phyloP scores from a whole-genome alignment of 257 asterid genomes.

The Capsicum pubescens region DNA sequence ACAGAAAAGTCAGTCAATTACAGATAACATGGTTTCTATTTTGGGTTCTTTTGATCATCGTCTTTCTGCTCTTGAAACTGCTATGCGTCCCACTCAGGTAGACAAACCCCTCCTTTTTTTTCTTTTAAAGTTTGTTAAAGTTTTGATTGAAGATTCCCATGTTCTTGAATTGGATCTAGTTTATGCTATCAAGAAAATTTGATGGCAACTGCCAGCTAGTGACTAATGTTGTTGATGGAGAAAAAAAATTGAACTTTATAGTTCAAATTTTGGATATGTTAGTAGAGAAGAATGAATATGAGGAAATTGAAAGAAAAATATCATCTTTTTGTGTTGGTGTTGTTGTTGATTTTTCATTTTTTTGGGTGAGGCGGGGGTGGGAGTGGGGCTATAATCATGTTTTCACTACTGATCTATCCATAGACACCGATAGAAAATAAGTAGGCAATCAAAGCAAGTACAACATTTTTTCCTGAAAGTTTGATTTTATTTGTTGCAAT shows the following conservation, averaged over 20 bases:
- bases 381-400: background rate
- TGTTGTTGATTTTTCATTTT: background rate
- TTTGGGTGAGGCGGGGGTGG: background rate
- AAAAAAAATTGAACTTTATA: background rate
- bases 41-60: conserved; percentile 58
- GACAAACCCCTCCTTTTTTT: background rate
- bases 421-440: no score
- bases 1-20: conserved; percentile 50
- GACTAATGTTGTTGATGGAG: background rate
- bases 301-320: background rate
- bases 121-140: background rate
- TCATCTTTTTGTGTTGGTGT: background rate
- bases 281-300: background rate
- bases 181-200: background rate
- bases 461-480: no score
- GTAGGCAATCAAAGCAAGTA: no score
- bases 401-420: no score
- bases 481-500: background rate
- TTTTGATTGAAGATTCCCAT: background rate
- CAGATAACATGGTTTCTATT: conserved; percentile 51
- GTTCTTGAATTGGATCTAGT: conserved; percentile 22
- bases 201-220: conserved; percentile 7
- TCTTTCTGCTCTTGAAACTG: conserved; percentile 56
- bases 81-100: conserved; percentile 62
- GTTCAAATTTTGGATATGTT: background rate